Conservation (phyloP, 495 filamentous ascomycete genomes). For the Durotheca rogersii region DNA sequence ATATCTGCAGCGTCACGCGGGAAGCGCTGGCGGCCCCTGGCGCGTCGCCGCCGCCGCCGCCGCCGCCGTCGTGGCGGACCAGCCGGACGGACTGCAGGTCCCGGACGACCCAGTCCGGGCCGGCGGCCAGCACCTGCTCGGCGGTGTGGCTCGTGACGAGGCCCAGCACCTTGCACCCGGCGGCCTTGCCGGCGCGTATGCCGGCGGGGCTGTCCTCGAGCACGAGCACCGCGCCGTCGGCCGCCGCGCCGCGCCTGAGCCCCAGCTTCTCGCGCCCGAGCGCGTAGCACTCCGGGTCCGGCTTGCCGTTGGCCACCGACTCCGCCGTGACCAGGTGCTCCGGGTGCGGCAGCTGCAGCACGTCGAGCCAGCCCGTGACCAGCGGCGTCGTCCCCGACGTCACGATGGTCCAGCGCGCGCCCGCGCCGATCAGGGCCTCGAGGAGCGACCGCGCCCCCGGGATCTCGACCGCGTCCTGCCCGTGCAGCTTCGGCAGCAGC, state of each 20-base stretch:
- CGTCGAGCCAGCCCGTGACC: conserved; percentile 81
- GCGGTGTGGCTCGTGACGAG: conserved; percentile 80
- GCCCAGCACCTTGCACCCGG: conserved; percentile 86
- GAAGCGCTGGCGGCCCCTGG: too few relatives aligned
- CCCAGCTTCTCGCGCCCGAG: conserved; percentile 67
- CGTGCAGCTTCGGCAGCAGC: conserved; percentile 72
- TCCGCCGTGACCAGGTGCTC: conserved; percentile 78
- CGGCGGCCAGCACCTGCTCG: conserved; percentile 67
- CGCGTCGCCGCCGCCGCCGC: too few relatives aligned
- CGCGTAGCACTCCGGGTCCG: conserved; percentile 79
- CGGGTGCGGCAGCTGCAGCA: conserved; percentile 72
- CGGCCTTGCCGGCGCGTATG: conserved; percentile 81
- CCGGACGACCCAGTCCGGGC: conserved; percentile 83
- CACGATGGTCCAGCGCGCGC: conserved; percentile 84
- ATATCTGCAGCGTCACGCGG: conserved; percentile 55
- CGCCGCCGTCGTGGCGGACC: conserved; percentile 45
- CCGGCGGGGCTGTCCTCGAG: conserved; percentile 95
- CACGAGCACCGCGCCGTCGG: conserved; percentile 61
- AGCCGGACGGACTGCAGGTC: conserved; percentile 74
- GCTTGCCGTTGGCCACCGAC: conserved; percentile 84
- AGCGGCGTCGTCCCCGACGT: conserved; percentile 84
- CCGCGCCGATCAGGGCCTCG: conserved; percentile 40
- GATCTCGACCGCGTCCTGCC: conserved; percentile 77
- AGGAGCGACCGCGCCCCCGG: conserved; percentile 60
- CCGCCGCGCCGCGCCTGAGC: conserved; percentile 40